These are phyloP conservation scores for Histomonas meleagridis DNA, from an alignment of 208 protist species.

Conservation along the genomic window DNA sequence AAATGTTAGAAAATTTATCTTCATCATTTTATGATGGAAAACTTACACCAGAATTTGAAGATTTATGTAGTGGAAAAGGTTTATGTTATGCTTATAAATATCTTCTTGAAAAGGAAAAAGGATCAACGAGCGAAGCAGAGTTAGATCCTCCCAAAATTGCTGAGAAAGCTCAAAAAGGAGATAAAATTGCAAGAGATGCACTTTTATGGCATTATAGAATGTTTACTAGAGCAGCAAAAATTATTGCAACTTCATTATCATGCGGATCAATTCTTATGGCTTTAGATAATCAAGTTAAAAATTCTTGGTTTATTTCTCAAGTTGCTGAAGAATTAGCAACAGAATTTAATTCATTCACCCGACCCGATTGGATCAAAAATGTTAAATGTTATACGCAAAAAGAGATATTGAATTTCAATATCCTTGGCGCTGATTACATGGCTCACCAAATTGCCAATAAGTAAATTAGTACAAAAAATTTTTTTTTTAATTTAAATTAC, in stretches of 20 bases:
- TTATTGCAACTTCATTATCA: neutral
- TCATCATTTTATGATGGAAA: neutral
- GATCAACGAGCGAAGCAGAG: neutral
- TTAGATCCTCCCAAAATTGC: neutral
- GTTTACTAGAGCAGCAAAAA: neutral
- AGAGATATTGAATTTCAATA: constrained; percentile 22
- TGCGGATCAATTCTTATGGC: constrained; percentile 19
- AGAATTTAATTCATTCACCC: neutral
- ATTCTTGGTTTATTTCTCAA: neutral
- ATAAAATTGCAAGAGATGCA: neutral
- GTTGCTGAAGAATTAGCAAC: neutral
- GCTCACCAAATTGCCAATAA: constrained; percentile 23
- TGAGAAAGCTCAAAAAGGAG: neutral
- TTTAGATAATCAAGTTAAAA: constrained; percentile 34
- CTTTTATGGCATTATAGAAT: neutral
- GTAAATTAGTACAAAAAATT: too few species aligned
- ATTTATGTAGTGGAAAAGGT: neutral
- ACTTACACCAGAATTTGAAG: neutral
- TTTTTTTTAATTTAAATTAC: too few species aligned
- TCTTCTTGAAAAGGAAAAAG: too few species aligned
- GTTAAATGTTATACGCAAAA: neutral
- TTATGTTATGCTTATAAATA: neutral
- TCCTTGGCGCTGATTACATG: constrained; percentile 4
- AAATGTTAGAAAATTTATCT: neutral
- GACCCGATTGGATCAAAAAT: neutral